These are phyloP conservation scores for Basidioascus undulatus DNA, from an alignment of 768 basidiomycete species.

Conservation along the genomic window DNA sequence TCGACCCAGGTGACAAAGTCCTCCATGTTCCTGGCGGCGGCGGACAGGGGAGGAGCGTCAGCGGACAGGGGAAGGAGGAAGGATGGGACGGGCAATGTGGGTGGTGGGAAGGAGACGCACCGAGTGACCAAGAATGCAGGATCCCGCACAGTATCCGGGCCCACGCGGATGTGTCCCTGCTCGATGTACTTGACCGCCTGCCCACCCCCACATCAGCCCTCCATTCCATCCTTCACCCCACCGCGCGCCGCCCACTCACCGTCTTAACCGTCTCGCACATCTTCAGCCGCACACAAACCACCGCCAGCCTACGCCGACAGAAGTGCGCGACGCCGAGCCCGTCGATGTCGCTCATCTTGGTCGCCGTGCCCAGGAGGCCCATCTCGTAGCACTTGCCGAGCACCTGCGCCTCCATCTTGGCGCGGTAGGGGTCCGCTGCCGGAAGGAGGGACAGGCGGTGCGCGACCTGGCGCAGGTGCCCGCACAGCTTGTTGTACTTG, in stretches of 20 bases:
- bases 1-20: slow-evolving; percentile 99
- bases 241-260: slow-evolving; percentile 27
- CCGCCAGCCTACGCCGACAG: slow-evolving; percentile 72
- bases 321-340: slow-evolving; percentile 70
- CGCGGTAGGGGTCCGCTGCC: slow-evolving; percentile 60
- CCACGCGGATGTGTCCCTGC: slow-evolving; percentile 92
- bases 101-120: slow-evolving; percentile 19
- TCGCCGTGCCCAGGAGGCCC: slow-evolving; percentile 62
- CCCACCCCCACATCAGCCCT: no score
- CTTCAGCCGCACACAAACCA: slow-evolving; percentile 55
- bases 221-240: background rate
- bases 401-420: slow-evolving; percentile 60
- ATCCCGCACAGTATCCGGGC: slow-evolving; percentile 84
- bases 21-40: slow-evolving; percentile 55
- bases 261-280: slow-evolving; percentile 92
- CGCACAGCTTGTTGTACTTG: slow-evolving; percentile 83
- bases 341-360: slow-evolving; percentile 66
- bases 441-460: slow-evolving; percentile 73
- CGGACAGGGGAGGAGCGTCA: slow-evolving; percentile 2
- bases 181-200: slow-evolving; percentile 94
- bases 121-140: slow-evolving; percentile 86
- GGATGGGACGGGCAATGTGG: background rate
- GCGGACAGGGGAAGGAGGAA: background rate
- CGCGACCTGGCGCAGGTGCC: slow-evolving; percentile 56
- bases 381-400: slow-evolving; percentile 93